phyloP scores from a whole-genome alignment of 2,329 filamentous ascomycete genomes.

The Fusarium caatingaense region DNA sequence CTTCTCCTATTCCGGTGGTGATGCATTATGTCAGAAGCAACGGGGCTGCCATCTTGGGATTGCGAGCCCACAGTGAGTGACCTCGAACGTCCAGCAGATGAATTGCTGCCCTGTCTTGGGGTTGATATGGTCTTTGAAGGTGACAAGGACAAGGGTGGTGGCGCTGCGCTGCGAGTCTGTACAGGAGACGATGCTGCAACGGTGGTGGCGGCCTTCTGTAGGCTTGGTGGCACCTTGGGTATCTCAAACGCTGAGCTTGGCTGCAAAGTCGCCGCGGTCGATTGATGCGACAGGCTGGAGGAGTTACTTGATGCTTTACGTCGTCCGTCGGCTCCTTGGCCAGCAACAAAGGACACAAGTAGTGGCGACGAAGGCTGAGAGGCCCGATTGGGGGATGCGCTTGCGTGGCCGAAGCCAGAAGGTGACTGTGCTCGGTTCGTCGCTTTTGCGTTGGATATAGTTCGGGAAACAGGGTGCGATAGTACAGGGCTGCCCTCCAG shows the following conservation, averaged over 20 bases:
- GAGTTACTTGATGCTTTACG: constrained; percentile 93
- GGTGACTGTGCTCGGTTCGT: constrained; percentile 86
- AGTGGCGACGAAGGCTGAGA: constrained; percentile 78
- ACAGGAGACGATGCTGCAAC: constrained; percentile 67
- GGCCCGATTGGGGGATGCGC: constrained; percentile 86
- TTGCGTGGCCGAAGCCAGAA: constrained; percentile 80
- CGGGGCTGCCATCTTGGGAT: constrained; percentile 89
- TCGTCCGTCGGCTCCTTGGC: constrained; percentile 79
- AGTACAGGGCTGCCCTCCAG: constrained; percentile 88
- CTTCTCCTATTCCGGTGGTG: constrained; percentile 91
- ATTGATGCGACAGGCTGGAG: constrained; percentile 84
- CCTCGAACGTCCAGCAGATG: constrained; percentile 77
- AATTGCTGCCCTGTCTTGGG: constrained; percentile 69
- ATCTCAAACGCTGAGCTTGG: constrained; percentile 78
- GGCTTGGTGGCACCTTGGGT: constrained; percentile 68
- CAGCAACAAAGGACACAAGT: constrained; percentile 95
- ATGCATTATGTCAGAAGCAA: constrained; percentile 74
- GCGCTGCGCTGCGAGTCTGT: constrained; percentile 65
- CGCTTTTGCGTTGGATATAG: constrained; percentile 83
- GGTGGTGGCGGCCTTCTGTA: constrained; percentile 70
- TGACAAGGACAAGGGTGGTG: constrained; percentile 64
- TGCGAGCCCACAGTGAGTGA: constrained; percentile 95
- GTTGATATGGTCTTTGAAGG: constrained; percentile 73
- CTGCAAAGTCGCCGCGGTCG: constrained; percentile 68
- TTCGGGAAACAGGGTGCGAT: constrained; percentile 82